phyloP scores from a whole-genome alignment of 805 yeast species.

The Saccharomycopsis sp. region DNA sequence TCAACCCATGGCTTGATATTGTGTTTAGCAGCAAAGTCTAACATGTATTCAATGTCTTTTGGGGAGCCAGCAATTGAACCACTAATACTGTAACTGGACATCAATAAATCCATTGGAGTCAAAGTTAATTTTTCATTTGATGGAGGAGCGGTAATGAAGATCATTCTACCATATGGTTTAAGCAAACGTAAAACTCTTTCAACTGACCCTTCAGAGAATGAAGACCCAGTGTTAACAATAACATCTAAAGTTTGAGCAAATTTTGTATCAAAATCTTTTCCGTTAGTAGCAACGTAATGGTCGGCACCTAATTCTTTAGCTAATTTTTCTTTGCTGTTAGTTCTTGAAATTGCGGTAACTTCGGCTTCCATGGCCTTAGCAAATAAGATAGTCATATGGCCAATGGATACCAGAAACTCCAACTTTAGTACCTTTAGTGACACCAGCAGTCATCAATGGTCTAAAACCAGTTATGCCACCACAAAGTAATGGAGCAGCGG shows the following conservation, averaged over 20 bases:
- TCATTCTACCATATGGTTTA: slow-evolving; percentile 28
- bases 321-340: slow-evolving; percentile 35
- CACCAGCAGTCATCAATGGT: slow-evolving; percentile 32
- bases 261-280: slow-evolving; percentile 29
- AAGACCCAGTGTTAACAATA: slow-evolving; percentile 38
- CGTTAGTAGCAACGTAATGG: slow-evolving; percentile 41
- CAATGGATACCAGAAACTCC: slow-evolving; percentile 38
- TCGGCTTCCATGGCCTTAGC: slow-evolving; percentile 47
- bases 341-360: slow-evolving; percentile 42
- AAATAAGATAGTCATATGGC: slow-evolving; percentile 39
- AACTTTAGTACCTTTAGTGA: slow-evolving; percentile 31
- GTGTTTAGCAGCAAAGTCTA: slow-evolving; percentile 40
- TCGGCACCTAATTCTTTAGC: slow-evolving; percentile 40
- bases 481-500: slow-evolving; percentile 43
- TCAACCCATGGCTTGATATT: slow-evolving; percentile 47
- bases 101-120: slow-evolving; percentile 9
- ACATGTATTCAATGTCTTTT: slow-evolving; percentile 40
- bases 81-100: slow-evolving; percentile 21
- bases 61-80: slow-evolving; percentile 38
- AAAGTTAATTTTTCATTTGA: slow-evolving; percentile 13
- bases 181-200: slow-evolving; percentile 19
- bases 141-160: slow-evolving; percentile 21
- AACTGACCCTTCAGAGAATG: slow-evolving; percentile 27
- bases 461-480: slow-evolving; percentile 44
- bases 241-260: slow-evolving; percentile 33